Percentiles rank a stretch among this genome's conserved stretches.
These are phyloP conservation scores for Hanseniaspora mollemarum DNA, from an alignment of 805 yeast genomes.

Conservation along the genomic window DNA sequence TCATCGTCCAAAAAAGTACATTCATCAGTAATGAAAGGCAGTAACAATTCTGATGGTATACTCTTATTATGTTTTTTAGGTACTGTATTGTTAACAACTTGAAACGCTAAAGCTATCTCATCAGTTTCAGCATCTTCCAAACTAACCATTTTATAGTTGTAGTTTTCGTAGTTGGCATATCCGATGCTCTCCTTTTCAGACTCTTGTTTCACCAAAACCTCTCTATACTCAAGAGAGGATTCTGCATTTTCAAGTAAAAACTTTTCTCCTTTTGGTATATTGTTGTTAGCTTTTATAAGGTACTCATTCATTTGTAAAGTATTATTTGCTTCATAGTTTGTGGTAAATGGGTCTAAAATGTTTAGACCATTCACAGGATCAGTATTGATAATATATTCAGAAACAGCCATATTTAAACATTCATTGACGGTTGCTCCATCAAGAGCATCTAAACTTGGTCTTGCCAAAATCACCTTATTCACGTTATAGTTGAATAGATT, in stretches of 20 bases:
- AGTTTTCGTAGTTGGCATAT: not conserved
- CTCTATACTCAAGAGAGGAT: not conserved
- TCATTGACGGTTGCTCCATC: not conserved
- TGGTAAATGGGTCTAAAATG: not conserved
- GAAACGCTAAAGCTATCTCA: not conserved
- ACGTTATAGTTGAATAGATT: conserved; percentile 1
- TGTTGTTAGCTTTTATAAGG: not conserved
- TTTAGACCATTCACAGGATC: not conserved
- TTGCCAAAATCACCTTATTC: conserved; percentile 6
- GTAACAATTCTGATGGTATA: not conserved
- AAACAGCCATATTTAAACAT: not conserved
- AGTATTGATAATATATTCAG: not conserved
- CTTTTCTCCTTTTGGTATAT: not conserved
- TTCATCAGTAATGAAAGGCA: not conserved
- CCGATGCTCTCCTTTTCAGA: not conserved
- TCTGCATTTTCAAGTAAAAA: not conserved
- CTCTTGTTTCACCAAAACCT: not conserved
- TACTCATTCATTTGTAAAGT: not conserved
- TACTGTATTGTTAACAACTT: not conserved
- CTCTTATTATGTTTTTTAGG: not conserved
- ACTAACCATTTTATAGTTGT: not conserved
- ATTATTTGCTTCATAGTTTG: not conserved
- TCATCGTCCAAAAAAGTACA: not conserved
- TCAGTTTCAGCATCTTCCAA: not conserved
- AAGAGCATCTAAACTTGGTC: not conserved